Evolutionary conservation across 2,329 filamentous ascomycete species (phyloP).

Genomic region (Cercospora canescens): DNA sequence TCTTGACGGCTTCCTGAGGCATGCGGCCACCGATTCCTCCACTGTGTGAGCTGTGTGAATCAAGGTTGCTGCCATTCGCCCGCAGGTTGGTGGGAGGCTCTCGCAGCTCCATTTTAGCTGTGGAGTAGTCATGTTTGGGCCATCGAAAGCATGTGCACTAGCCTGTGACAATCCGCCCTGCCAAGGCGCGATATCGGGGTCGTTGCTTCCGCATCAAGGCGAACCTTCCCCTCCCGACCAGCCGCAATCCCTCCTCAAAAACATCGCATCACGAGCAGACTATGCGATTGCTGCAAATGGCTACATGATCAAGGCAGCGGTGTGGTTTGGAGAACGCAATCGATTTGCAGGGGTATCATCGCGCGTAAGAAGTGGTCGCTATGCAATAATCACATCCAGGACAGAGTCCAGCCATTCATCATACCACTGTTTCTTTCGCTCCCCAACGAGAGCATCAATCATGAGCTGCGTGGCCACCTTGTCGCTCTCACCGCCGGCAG

Average conservation of each 20-base stretch:
- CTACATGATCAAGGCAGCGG: not conserved
- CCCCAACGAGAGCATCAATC: slow-evolving; percentile 23
- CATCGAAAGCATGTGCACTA: not conserved
- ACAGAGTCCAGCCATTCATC: slow-evolving; percentile 23
- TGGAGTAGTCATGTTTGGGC: not conserved
- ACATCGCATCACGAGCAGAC: not conserved
- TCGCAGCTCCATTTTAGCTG: slow-evolving; percentile 1
- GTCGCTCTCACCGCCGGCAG: slow-evolving; percentile 21
- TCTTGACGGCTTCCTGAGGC: slow-evolving; percentile 36
- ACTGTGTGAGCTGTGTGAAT: not conserved
- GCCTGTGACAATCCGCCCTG: slow-evolving; percentile 1
- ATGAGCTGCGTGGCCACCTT: slow-evolving; percentile 12
- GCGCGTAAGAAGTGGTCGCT: not conserved
- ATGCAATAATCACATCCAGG: slow-evolving; percentile 21
- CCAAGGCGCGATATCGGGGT: slow-evolving; percentile 4
- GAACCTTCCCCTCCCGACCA: not conserved
- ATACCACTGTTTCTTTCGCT: slow-evolving; percentile 21
- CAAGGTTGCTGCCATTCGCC: slow-evolving; percentile 1
- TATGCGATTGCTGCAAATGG: not conserved
- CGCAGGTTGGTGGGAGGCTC: not conserved
- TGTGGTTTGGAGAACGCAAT: not conserved
- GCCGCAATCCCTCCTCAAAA: not conserved
- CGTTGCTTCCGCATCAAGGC: not conserved
- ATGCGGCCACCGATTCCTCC: not conserved
- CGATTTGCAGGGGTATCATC: not conserved